Conservation (phyloP, 257 asterid genomes). For the Lithospermum erythrorhizon region DNA sequence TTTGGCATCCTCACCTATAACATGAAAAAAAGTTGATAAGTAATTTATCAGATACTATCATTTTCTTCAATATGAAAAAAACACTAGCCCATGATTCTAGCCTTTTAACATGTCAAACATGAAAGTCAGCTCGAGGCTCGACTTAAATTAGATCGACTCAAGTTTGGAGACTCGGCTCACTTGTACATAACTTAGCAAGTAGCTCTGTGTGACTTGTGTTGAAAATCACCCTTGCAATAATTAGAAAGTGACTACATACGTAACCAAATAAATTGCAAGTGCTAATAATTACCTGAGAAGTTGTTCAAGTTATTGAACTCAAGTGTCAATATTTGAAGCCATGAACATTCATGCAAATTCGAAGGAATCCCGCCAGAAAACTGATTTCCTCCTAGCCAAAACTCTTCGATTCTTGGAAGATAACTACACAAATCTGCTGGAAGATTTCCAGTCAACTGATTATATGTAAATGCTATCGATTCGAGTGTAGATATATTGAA, state of each 20-base stretch:
- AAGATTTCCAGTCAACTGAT: background rate
- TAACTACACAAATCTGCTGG: background rate
- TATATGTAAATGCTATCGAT: background rate
- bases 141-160: too few relatives aligned
- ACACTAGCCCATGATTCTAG: too few relatives aligned
- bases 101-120: too few relatives aligned
- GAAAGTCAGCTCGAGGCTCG: too few relatives aligned
- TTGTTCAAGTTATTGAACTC: background rate
- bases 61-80: too few relatives aligned
- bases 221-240: background rate
- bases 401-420: background rate
- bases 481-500: conserved; percentile 7
- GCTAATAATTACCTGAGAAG: background rate
- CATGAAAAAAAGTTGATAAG: too few relatives aligned
- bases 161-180: too few relatives aligned
- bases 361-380: background rate
- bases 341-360: background rate
- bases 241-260: background rate
- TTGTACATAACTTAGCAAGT: too few relatives aligned
- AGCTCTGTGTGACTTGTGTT: too few relatives aligned
- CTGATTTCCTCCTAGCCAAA: background rate
- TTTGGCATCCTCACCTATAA: background rate
- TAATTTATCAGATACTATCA: too few relatives aligned
- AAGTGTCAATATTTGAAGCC: background rate
- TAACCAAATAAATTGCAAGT: too few relatives aligned